A percentile compares a stretch with the other conserved stretches of the same genome.
Conservation (phyloP, 495 filamentous ascomycete species). For the Lentithecium fluviatile region DNA sequence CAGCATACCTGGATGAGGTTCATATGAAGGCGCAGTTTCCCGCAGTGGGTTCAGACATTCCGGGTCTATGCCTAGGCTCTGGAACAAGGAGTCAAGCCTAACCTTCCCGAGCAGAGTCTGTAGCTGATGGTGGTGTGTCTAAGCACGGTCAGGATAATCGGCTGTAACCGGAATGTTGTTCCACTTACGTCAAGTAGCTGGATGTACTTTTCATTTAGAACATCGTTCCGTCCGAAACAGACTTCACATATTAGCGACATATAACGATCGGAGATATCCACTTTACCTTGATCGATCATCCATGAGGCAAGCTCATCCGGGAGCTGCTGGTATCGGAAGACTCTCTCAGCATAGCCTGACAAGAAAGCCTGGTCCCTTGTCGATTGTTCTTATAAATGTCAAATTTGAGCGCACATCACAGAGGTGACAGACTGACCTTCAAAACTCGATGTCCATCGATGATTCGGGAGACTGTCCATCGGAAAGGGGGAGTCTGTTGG, state of each 20-base stretch:
- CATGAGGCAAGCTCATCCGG: slow-evolving; percentile 72
- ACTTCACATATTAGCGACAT: slow-evolving; percentile 40
- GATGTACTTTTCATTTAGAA: slow-evolving; percentile 65
- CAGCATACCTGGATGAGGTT: slow-evolving; percentile 7
- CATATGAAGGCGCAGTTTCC: slow-evolving; percentile 6
- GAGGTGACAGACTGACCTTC: slow-evolving; percentile 39
- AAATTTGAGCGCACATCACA: slow-evolving; percentile 25
- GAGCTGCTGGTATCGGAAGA: slow-evolving; percentile 53
- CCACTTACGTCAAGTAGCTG: slow-evolving; percentile 43
- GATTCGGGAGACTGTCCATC: slow-evolving; percentile 6
- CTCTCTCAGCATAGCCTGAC: slow-evolving; percentile 64
- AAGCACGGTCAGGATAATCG: too few species aligned
- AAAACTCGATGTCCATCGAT: slow-evolving; percentile 39
- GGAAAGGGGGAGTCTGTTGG: slow-evolving; percentile 18
- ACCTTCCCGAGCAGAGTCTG: not conserved
- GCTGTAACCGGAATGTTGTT: too few species aligned
- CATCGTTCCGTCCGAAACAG: slow-evolving; percentile 58
- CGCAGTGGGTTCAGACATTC: not conserved
- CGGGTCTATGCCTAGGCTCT: not conserved
- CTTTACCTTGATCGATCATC: slow-evolving; percentile 64
- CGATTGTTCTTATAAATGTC: slow-evolving; percentile 43
- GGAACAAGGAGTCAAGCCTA: slow-evolving; percentile 9
- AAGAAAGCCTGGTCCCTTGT: slow-evolving; percentile 63
- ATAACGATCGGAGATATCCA: not conserved
- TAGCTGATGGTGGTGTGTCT: too few species aligned